phyloP scores from a whole-genome alignment of 2,329 filamentous ascomycete species.

The Hymenoscyphus albidus region DNA sequence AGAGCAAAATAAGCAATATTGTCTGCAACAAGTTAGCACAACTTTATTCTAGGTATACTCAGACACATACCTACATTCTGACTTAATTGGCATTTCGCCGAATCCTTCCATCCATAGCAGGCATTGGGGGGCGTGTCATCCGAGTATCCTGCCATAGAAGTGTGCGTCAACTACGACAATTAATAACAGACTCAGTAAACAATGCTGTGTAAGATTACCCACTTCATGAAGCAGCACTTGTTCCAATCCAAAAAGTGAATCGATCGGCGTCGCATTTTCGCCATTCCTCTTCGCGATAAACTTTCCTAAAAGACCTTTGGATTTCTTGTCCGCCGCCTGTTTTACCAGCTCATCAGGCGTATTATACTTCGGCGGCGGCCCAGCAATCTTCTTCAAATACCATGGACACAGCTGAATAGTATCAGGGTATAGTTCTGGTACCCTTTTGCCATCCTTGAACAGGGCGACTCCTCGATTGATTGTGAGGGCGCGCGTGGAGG shows the following conservation, averaged over 20 bases:
- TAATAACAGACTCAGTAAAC: neutral
- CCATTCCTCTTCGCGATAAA: neutral
- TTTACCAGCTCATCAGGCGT: neutral
- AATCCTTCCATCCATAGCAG: neutral
- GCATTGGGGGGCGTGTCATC: neutral
- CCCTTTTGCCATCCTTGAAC: too few species aligned
- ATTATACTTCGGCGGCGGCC: too few species aligned
- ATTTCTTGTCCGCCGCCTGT: neutral
- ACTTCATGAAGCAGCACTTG: neutral
- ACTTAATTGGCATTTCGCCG: neutral
- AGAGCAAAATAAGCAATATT: neutral
- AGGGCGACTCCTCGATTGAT: too few species aligned
- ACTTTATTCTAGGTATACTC: neutral
- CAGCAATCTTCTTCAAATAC: too few species aligned
- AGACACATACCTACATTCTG: slow-evolving; percentile 1
- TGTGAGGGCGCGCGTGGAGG: too few species aligned
- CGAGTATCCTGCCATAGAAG: neutral
- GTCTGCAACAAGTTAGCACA: neutral
- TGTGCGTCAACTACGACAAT: neutral
- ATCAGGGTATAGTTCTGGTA: too few species aligned
- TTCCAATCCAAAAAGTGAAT: neutral
- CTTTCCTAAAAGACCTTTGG: neutral
- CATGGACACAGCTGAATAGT: too few species aligned
- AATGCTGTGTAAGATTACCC: neutral
- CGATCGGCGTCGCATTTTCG: neutral